phyloP scores from a whole-genome alignment of 352 stramenopile genomes.

The Globisporangium cystogenes region DNA sequence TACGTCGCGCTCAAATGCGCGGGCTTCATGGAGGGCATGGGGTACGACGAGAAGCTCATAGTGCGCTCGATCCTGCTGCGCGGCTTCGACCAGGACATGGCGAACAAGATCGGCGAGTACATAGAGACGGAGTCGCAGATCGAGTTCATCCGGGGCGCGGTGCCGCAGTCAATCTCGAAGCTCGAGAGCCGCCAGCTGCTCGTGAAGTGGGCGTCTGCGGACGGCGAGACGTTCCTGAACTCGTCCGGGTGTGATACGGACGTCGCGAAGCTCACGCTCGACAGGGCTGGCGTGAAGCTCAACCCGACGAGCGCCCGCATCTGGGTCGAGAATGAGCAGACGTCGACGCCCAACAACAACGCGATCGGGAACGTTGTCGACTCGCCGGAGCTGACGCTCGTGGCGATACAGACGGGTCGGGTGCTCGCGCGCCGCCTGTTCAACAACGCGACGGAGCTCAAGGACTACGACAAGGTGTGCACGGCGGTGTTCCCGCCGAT shows the following conservation, averaged over 20 bases:
- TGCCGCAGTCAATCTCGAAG: constrained; percentile 92
- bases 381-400: constrained; percentile 96
- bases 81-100: constrained; percentile 97
- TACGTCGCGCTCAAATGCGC: constrained; percentile 99
- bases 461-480: constrained; percentile 93
- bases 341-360: constrained; percentile 94
- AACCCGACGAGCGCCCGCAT: constrained; percentile 93
- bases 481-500: constrained; percentile 96
- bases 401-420: constrained; percentile 95
- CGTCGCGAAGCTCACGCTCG: constrained; percentile 86
- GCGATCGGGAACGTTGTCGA: constrained; percentile 97
- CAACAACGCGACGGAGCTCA: constrained; percentile 64
- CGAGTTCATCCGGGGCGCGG: constrained; percentile 88
- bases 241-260: constrained; percentile 93
- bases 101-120: constrained; percentile 90
- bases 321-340: constrained; percentile 89
- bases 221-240: constrained; percentile 78
- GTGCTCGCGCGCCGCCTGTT: constrained; percentile 92
- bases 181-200: constrained; percentile 76
- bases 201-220: constrained; percentile 72
- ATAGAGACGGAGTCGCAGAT: constrained; percentile 90
- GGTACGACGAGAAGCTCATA: constrained; percentile 96
- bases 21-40: constrained; percentile 95
- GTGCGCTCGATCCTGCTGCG: constrained; percentile 96
- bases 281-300: constrained; percentile 83